Evolutionary conservation across 805 yeast genomes (phyloP).

Genomic region (Geotrichum ghanense): DNA sequence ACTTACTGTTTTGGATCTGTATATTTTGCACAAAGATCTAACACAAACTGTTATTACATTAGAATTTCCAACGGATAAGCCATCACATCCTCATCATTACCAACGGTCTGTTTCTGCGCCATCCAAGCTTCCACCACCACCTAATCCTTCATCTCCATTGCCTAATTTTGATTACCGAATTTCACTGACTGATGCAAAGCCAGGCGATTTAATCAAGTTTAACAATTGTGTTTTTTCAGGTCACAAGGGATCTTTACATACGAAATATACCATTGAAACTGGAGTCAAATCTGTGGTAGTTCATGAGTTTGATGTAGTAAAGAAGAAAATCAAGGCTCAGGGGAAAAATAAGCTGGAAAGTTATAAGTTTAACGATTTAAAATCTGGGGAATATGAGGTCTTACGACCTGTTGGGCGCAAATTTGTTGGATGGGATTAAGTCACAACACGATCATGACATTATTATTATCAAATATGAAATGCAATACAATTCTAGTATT

Average conservation of each 20-base stretch:
- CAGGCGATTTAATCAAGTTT: slow-evolving; percentile 79
- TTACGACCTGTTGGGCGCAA: slow-evolving; percentile 69
- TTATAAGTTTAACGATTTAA: slow-evolving; percentile 61
- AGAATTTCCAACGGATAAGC: slow-evolving; percentile 42
- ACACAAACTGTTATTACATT: slow-evolving; percentile 54
- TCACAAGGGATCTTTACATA: slow-evolving; percentile 43
- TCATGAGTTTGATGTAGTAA: slow-evolving; percentile 60
- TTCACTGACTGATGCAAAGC: slow-evolving; percentile 44
- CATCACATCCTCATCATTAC: slow-evolving; percentile 27
- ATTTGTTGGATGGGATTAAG: slow-evolving; percentile 53
- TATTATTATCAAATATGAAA: no score
- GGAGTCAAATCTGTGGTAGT: slow-evolving; percentile 60
- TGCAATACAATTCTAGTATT: no score
- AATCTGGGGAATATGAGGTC: slow-evolving; percentile 66
- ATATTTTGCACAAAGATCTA: slow-evolving; percentile 59
- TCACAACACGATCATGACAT: no score
- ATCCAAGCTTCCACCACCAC: neutral
- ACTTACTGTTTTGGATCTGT: slow-evolving; percentile 47
- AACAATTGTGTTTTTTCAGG: slow-evolving; percentile 64
- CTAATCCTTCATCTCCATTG: neutral
- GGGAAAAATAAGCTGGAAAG: slow-evolving; percentile 43
- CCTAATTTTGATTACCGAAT: neutral
- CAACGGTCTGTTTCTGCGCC: neutral
- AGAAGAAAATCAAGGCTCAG: slow-evolving; percentile 31
- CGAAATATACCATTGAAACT: slow-evolving; percentile 44